Evolutionary conservation across 202 grass and related monocot species (phyloP), one percentile per base, ranked within the genome.

Genomic region (Dendrocalamus latiflorus): DNA sequence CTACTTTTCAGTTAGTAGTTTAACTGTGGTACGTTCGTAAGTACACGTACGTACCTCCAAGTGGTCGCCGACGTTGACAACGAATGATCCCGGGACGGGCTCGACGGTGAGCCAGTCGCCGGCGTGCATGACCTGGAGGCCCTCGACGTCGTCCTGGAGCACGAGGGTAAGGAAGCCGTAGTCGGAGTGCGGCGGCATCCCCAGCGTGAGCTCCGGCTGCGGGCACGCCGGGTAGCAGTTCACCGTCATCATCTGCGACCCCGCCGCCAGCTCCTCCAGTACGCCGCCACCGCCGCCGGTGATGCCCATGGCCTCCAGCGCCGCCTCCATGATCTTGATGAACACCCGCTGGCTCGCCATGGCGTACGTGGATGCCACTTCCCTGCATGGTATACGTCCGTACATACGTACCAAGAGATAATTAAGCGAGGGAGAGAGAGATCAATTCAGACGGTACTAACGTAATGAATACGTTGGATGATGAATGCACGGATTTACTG

Each of bases 141-240:
- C 95, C 18, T 66, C 67, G n/a, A 95, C 89, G 6, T 87, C 80
- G 86, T 95, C 95, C 69, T 98, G 95, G 7, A 98, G 80, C 16
- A 98, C 67, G 1, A 98, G 65, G 0, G 92, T 95, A 24, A 98
- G 83, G 72, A 93, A 91, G 11, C 90, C 90, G 51, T 91, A 95
- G 85, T 98, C 95, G 0, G 92, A 95, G 79, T 98, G 95, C 34
- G 90, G 85, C 45, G 95, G 95, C 92, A 98, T 95, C 49, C 95
- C 95, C 8, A 95, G 85, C 48, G 95, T 98, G 3, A 95, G 79
- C 28, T 93, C 75, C 4, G 95, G 92, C 74, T 98, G 69, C 12
- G 95, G 92, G 82, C 95, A 98, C 10, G 79, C 82, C 39, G 92
- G 95, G 49, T 80, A 98, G 85, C 83, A 98, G 85, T 98, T 98